Evolutionary conservation across 1,139 yeast species (phyloP).

Genomic region (Hansenula lynferdii): DNA sequence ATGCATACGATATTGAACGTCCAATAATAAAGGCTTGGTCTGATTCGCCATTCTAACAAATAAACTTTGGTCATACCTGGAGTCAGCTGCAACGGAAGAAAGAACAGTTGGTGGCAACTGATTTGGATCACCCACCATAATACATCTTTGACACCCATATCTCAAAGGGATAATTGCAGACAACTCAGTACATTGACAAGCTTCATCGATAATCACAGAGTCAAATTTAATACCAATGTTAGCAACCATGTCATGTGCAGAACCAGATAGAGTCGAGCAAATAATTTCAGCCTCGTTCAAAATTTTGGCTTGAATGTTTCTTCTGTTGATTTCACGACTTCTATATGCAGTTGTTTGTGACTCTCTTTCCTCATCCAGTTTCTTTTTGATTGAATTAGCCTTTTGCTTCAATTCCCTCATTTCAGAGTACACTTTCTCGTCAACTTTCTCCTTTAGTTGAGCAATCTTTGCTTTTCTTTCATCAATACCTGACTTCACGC

Average conservation of each 20-base stretch:
- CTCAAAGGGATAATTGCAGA: conserved; percentile 90
- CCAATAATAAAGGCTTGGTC: conserved; percentile 59
- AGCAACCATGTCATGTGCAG: conserved; percentile 86
- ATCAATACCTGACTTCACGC: conserved; percentile 35
- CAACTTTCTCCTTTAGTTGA: conserved; percentile 9
- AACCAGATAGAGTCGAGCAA: conserved; percentile 90
- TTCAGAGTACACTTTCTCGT: conserved; percentile 10
- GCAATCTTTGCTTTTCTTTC: conserved; percentile 40
- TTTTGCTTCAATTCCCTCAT: conserved; percentile 48
- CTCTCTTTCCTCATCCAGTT: conserved; percentile 79
- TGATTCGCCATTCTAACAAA: conserved; percentile 90
- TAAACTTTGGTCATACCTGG: conserved; percentile 83
- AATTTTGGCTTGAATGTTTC: conserved; percentile 69
- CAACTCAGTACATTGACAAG: conserved; percentile 95
- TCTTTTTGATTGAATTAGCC: conserved; percentile 66
- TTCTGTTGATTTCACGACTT: conserved; percentile 71
- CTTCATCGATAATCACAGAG: conserved; percentile 96
- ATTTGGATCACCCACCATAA: conserved; percentile 99
- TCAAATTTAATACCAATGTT: conserved; percentile 75
- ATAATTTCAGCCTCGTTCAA: conserved; percentile 79
- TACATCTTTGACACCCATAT: conserved; percentile 86
- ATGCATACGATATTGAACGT: conserved; percentile 99
- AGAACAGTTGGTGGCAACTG: conserved; percentile 98
- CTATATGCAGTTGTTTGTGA: conserved; percentile 61
- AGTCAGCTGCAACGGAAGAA: conserved; percentile 79